Conservation (phyloP, 2,329 filamentous ascomycete genomes). For the Colletotrichum paranaense region DNA sequence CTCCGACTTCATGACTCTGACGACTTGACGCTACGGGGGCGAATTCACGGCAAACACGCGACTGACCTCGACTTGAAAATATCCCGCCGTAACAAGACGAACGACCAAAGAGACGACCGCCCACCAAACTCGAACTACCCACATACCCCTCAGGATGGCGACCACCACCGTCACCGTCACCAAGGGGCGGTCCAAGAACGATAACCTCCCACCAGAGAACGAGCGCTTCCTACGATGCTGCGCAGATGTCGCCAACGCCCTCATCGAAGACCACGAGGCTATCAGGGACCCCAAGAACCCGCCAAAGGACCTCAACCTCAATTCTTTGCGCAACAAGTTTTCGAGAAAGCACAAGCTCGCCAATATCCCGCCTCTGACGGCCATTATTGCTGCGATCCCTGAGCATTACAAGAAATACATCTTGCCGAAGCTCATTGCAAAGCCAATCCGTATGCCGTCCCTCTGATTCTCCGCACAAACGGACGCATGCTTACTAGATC, state of each 20-base stretch:
- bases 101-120: neutral
- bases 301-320: constrained; percentile 91
- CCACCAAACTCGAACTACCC: neutral
- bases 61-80: neutral
- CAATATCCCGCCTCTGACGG: constrained; percentile 90
- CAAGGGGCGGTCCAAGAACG: constrained; percentile 74
- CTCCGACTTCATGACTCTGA: constrained; percentile 4
- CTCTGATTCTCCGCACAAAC: too few relatives aligned
- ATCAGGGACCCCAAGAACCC: constrained; percentile 78
- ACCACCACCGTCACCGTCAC: constrained; percentile 69
- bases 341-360: constrained; percentile 92
- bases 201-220: constrained; percentile 88
- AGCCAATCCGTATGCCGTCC: constrained; percentile 81
- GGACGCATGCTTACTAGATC: neutral
- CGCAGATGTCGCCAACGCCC: constrained; percentile 91
- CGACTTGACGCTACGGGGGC: neutral
- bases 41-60: too few relatives aligned
- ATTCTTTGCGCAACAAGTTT: constrained; percentile 85
- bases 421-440: constrained; percentile 93
- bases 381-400: constrained; percentile 98
- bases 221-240: constrained; percentile 95
- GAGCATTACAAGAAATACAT: constrained; percentile 99
- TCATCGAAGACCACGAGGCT: constrained; percentile 94
- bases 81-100: too few relatives aligned
- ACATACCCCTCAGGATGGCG: constrained; percentile 44